Conservation (phyloP, 2,329 filamentous ascomycete genomes). For the Ascochyta clinopodiicola region DNA sequence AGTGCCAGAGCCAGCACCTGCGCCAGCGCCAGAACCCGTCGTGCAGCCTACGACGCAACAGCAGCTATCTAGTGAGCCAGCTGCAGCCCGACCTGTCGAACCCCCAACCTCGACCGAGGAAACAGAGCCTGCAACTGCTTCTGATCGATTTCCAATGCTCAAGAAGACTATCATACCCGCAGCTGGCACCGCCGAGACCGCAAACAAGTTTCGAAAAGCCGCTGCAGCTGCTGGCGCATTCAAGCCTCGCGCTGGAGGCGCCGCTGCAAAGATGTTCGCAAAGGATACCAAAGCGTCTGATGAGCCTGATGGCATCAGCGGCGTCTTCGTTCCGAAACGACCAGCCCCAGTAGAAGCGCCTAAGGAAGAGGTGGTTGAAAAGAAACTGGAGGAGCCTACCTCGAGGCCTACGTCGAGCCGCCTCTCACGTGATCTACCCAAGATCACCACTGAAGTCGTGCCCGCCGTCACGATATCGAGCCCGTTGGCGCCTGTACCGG, state of each 20-base stretch:
- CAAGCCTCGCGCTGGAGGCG: constrained; percentile 86
- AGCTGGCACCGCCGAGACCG: constrained; percentile 71
- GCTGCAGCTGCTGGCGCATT: constrained; percentile 73
- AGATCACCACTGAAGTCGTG: constrained; percentile 41
- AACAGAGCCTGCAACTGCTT: constrained; percentile 62
- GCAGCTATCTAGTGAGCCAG: constrained; percentile 7
- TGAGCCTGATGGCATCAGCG: constrained; percentile 87
- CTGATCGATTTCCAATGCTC: constrained; percentile 83
- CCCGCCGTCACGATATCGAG: constrained; percentile 46
- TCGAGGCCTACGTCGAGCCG: constrained; percentile 32
- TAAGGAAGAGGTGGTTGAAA: constrained; percentile 34
- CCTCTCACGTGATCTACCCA: constrained; percentile 37
- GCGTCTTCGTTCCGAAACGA: constrained; percentile 77
- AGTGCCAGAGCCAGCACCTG: constrained; percentile 46
- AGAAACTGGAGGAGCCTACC: constrained; percentile 32
- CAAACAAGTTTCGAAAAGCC: constrained; percentile 79
- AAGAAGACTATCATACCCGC: constrained; percentile 67
- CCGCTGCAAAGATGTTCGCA: constrained; percentile 77
- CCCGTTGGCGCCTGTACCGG: constrained; percentile 32
- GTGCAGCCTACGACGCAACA: constrained; percentile 13
- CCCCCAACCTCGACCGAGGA: constrained; percentile 19
- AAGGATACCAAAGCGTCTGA: constrained; percentile 62
- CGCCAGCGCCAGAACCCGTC: constrained; percentile 56
- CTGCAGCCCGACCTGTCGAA: constrained; percentile 15
- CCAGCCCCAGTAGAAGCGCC: constrained; percentile 34